Base-by-base conservation (phyloP, 768 basidiomycete species). In the Agaricus blazei region DNA sequence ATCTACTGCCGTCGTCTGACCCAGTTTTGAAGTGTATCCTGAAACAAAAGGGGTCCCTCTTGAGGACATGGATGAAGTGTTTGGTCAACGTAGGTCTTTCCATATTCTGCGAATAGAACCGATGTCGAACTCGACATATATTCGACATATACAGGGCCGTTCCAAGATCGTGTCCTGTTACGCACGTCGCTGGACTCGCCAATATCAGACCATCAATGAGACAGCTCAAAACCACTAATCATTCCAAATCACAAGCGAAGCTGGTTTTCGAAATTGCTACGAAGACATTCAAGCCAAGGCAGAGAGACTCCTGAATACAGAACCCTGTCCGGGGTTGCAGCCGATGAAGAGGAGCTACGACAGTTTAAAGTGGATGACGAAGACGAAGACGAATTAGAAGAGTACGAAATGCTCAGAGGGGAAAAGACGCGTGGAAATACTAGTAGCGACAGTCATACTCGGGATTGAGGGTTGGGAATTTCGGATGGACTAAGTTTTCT, bases 11-110 rank as follows among this genome's bases (percentile, higher is more conserved):
- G 15, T 34, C 19, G 12, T 2, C 12, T 46, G 47, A 51, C 40
- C 45, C 49, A 41, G 45, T n/a, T 37, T 14, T 42, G 56, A 43
- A 89, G 88, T 88, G 59, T 88, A 90, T 64, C 88, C 88, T 1
- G 88, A 90, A 67, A 90, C 88, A 12, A 90, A 80, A 71, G 87
- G 89, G 3, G 80, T 90, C 8, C 85, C 89, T 2, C 70, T 93
- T 46, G 90, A 93, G 69, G 88, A 92, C 64, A 89, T 93, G 83
- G 91, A 93, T 63, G 80, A 78, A 26, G 82, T 91, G 24, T 93
- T 93, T 67, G 85, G 88, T 34, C 88, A 92, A 82, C 85, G 85
- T 83, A 57, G 24, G 65, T 27, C 19, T 47, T 26, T 45, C 31
- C 26, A 27, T 31, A 11, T 6, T 29, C 23, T 19, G 12, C 0